Base-by-base conservation (phyloP, 345 rosid species). In the Erucastrum elatum region DNA sequence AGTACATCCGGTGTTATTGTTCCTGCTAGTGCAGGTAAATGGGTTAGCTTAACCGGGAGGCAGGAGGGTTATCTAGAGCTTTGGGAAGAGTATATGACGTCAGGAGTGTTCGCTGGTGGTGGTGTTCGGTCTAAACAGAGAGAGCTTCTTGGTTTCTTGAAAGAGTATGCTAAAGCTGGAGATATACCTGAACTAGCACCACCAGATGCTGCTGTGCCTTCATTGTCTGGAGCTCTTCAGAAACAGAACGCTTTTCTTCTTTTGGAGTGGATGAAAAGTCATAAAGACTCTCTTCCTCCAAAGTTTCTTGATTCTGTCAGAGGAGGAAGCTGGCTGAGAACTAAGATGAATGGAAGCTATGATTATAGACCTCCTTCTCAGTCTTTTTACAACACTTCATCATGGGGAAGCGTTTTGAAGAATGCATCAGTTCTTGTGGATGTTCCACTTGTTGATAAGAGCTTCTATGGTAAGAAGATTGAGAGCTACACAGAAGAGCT, bases 351-450 rank as follows among this genome's bases (percentile, higher is more conserved):
- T 78, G 92, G 86, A 6, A 68, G 25, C 68, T 60, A 86, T 77
- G 80, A 81, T 64, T 85, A 75, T 75, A 82, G 79, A 12, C 83
- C 90, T 8, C 97, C 97, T 6, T 83, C 85, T 11, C 80, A 92
- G 75, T 87, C 94, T 0, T 90, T 92, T 70, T 81, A 85, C 15
- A 86, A 80, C 73, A 33, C 81, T 68, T 56, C 83, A 8, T 85
- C 91, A 4, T 86, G 89, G 94, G 96, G 92, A 71, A 63, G 39
- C 49, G 56, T 88, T 75, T 79, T 92, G 69, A 94, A 90, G 83
- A 82, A 81, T 35, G 87, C 75, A 29, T 76, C 84, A 0, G 85
- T 81, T 63, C 87, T 88, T 12, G 92, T 88, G 9, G 92, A 89
- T 75, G 84, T 92, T 76, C 97, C 97, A 0, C 71, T 92, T 3